Evolutionary conservation across 208 protist genomes (phyloP), one percentile per base, ranked within the genome.

Genomic region (Trypanosoma brucei): DNA sequence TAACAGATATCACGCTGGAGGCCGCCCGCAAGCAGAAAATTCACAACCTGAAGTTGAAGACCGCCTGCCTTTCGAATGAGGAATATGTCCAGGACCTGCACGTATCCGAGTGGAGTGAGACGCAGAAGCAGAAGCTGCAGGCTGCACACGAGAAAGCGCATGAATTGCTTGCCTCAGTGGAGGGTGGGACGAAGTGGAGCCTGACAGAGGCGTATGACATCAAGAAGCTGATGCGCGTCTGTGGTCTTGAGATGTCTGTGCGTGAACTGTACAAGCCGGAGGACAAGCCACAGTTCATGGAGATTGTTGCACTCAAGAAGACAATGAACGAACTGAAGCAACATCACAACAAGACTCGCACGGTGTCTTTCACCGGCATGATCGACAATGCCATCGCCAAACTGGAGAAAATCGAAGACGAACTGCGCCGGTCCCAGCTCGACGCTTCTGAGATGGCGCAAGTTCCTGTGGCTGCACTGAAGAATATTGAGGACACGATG

Each of bases 151-250:
- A 81, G 54, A 81, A 77, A 70, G 70, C 69, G 33, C 44, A 60
- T 5, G 69, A 81, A 55, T 66, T 81, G 39, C 66, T 81, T 11
- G 4, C 14, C 30, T 13, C 64, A 3, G 75, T 81, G 52, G 75
- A 81, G 66, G 58, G 50, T 59, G 70, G 70, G 33, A 78, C 75
- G 13, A 81, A 64, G 70, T 81, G 75, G 75, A 77, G 60, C 75
- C 70, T 81, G 38, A 81, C 75, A 34, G 58, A 63, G 58, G 75
- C 75, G 33, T 81, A 81, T 60, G 75, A 81, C 70, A 79, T 79
- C 70, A 71, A 76, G 74, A 79, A 76, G 69, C 69, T 79, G 70
- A 79, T 79, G 74, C 74, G 75, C 52, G 75, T 81, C 59, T 81
- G 75, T 45, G 75, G 75, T 0, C 66, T 81, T 22, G 63, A 81